Evolutionary conservation across 148 eudicot genomes (phyloP).

Genomic region (Rhododendron vialii): DNA sequence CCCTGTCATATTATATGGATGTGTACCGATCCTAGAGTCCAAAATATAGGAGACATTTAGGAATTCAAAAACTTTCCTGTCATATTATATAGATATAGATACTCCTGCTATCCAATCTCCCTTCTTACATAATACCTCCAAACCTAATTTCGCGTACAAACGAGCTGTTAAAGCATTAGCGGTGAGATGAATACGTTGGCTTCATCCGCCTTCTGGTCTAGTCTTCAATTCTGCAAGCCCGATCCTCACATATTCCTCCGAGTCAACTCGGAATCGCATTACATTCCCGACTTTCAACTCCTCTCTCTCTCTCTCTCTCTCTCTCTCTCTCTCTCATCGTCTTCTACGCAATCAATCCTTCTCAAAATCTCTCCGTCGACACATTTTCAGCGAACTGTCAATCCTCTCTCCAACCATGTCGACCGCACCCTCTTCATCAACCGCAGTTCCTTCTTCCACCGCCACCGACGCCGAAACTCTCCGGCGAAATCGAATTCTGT

Average conservation of each 20-base stretch:
- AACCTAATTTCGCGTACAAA: too few species aligned
- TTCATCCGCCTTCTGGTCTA: too few species aligned
- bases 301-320: background rate
- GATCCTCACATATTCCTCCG: background rate
- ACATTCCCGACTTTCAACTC: background rate
- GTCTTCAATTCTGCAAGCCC: background rate
- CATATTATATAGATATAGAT: too few species aligned
- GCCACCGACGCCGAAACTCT: constrained; percentile 27
- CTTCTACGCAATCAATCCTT: background rate
- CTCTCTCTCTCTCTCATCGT: background rate
- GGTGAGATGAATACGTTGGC: too few species aligned
- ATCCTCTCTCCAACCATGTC: constrained; percentile 7
- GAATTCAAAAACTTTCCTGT: too few species aligned
- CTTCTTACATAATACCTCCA: too few species aligned
- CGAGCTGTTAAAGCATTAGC: too few species aligned
- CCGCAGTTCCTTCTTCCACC: constrained; percentile 18
- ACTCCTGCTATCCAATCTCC: too few species aligned
- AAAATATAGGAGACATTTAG: too few species aligned
- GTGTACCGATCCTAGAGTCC: too few species aligned
- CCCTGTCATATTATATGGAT: too few species aligned
- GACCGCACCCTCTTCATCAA: constrained; percentile 10
- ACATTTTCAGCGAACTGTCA: background rate
- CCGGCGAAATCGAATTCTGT: constrained; percentile 61
- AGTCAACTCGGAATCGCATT: background rate
- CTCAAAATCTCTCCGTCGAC: background rate